A percentile compares a stretch with the other conserved stretches of the same genome.
These are phyloP conservation scores for Porodaedalea pini DNA, from an alignment of 1,284 basidiomycete species.

Conservation along the genomic window DNA sequence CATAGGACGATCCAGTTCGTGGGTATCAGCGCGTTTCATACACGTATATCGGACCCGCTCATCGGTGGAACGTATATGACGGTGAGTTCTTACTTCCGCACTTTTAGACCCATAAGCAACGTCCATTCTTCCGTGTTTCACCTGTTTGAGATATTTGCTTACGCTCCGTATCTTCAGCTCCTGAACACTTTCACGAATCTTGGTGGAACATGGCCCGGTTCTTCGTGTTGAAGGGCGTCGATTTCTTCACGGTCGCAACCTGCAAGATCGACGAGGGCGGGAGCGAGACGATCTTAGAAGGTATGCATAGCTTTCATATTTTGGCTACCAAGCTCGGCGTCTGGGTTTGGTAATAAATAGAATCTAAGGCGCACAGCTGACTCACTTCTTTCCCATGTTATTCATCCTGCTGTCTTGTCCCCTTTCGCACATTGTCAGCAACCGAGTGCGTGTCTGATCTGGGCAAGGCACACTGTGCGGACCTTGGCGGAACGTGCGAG, in stretches of 20 bases:
- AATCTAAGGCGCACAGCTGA: too few species aligned
- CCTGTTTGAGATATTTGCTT: constrained; percentile 13
- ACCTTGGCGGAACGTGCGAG: constrained; percentile 76
- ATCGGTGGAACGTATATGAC: constrained; percentile 99
- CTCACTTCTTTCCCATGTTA: not conserved
- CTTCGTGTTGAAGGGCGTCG: constrained; percentile 90
- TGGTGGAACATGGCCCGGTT: constrained; percentile 98
- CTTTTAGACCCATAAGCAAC: not conserved
- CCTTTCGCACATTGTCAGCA: constrained; percentile 37
- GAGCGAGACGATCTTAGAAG: constrained; percentile 53
- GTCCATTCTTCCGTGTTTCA: constrained; percentile 2
- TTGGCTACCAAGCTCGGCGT: not conserved
- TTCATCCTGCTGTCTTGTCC: not conserved
- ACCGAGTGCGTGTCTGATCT: constrained; percentile 87
- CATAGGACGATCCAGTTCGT: constrained; percentile 95
- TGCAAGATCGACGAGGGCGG: constrained; percentile 66
- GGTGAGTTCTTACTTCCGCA: constrained; percentile 41
- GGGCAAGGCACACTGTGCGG: constrained; percentile 77
- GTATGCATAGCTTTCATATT: constrained; percentile 35
- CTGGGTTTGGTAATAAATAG: too few species aligned
- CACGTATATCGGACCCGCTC: constrained; percentile 92
- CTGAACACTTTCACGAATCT: constrained; percentile 96
- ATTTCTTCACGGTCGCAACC: constrained; percentile 78
- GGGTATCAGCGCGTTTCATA: constrained; percentile 97
- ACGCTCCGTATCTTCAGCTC: constrained; percentile 47